phyloP scores from a whole-genome alignment of 192 early-diverging fungal species.

The Coemansia sp. region DNA sequence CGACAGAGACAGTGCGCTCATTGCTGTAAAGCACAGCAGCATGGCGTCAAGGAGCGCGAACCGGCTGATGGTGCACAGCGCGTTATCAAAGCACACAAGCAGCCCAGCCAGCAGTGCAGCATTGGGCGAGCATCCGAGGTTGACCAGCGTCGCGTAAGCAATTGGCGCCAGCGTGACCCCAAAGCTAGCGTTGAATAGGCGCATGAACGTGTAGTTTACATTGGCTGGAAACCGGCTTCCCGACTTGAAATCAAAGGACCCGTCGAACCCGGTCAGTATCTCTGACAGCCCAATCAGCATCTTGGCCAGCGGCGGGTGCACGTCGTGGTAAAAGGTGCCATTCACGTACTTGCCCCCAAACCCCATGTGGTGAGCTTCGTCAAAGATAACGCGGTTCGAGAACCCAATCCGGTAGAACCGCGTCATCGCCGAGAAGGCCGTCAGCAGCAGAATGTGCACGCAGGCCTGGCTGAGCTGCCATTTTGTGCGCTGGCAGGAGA shows the following conservation, averaged over 20 bases:
- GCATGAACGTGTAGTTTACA: constrained; percentile 85
- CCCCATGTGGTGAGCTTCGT: constrained; percentile 69
- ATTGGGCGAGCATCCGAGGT: constrained; percentile 65
- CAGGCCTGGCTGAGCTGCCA: neutral
- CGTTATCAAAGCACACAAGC: constrained; percentile 76
- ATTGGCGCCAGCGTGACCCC: constrained; percentile 85
- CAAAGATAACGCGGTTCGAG: constrained; percentile 61
- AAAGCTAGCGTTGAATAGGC: constrained; percentile 83
- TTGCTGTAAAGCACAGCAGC: constrained; percentile 84
- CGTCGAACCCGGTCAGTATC: constrained; percentile 79
- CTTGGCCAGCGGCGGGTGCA: constrained; percentile 97
- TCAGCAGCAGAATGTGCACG: constrained; percentile 15
- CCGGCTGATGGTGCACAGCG: constrained; percentile 67
- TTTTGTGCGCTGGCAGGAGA: neutral
- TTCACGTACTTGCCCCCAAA: constrained; percentile 95
- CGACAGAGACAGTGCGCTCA: constrained; percentile 64
- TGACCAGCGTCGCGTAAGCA: constrained; percentile 81
- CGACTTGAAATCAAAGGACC: constrained; percentile 80
- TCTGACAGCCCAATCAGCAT: constrained; percentile 90
- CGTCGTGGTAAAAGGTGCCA: constrained; percentile 93
- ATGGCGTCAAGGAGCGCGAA: constrained; percentile 96
- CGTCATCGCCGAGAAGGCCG: constrained; percentile 21
- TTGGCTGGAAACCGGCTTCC: constrained; percentile 70
- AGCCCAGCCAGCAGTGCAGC: constrained; percentile 71
- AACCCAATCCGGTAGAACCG: constrained; percentile 35